These are phyloP conservation scores for Coleophoma eucalyptorum DNA, from an alignment of 2,329 filamentous ascomycete species.

Conservation along the genomic window DNA sequence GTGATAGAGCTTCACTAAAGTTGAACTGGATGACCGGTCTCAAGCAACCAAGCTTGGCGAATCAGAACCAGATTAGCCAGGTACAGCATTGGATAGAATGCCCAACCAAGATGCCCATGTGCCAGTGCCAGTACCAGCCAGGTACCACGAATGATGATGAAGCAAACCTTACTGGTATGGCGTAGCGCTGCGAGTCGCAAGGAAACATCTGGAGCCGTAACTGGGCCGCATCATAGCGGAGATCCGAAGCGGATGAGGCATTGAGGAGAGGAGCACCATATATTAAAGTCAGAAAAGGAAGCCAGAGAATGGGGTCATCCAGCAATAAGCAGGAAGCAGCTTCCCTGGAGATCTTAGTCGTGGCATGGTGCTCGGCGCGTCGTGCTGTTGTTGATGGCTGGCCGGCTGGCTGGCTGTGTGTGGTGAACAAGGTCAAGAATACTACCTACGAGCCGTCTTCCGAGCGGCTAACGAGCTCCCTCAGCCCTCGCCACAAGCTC, in stretches of 20 bases:
- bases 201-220: no score
- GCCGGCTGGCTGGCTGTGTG: not conserved
- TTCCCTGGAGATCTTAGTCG: not conserved
- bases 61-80: slow-evolving; percentile 15
- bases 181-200: no score
- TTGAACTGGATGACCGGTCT: slow-evolving; percentile 1
- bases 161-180: no score
- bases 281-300: no score
- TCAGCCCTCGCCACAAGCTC: not conserved
- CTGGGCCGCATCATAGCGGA: no score
- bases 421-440: no score
- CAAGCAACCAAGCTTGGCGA: slow-evolving; percentile 11
- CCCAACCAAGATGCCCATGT: not conserved
- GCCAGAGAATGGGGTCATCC: no score
- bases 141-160: no score
- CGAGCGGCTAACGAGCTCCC: not conserved
- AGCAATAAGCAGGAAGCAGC: no score
- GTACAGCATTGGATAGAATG: slow-evolving; percentile 8
- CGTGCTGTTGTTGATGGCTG: not conserved
- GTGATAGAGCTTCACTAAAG: slow-evolving; percentile 1
- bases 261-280: no score
- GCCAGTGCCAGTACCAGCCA: no score
- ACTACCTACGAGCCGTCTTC: not conserved
- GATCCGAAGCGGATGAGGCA: no score
- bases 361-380: not conserved